Evolutionary conservation across 2,329 filamentous ascomycete species (phyloP).

Genomic region (Ceratocystis destructans): DNA sequence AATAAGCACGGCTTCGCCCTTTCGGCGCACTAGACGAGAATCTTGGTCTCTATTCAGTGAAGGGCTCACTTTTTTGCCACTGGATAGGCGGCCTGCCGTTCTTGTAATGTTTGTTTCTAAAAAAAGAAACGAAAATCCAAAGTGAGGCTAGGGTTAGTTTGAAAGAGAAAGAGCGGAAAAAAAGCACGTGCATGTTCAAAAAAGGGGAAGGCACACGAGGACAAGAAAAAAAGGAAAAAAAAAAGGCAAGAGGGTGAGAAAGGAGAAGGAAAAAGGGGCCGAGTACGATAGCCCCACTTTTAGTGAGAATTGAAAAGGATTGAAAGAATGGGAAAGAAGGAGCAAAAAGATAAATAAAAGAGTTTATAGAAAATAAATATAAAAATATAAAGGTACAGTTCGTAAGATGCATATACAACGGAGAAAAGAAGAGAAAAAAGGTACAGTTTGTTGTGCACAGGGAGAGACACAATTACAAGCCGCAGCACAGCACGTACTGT

Average conservation of each 20-base stretch:
- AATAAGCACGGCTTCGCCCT: no score
- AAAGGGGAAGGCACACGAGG: background rate
- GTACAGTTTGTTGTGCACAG: background rate
- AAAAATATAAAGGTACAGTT: background rate
- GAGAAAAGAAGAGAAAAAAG: background rate
- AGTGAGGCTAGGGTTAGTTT: background rate
- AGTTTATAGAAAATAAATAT: background rate
- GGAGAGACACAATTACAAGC: constrained; percentile 1
- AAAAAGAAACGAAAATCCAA: background rate
- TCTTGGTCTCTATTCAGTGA: background rate
- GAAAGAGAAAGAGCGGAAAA: background rate
- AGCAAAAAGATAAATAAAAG: background rate
- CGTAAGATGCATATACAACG: no score
- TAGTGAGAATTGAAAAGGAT: background rate
- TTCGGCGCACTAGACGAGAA: background rate
- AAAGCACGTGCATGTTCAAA: background rate
- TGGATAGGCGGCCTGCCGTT: background rate
- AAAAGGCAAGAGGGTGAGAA: background rate
- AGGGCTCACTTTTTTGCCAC: background rate
- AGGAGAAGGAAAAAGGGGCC: background rate
- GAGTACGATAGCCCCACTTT: background rate
- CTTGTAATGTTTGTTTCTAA: background rate
- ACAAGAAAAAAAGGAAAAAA: background rate
- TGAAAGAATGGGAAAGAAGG: background rate
- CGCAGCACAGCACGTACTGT: background rate